These are phyloP conservation scores for Talaromyces sp. DNA, from an alignment of 2,329 filamentous ascomycete genomes.

Conservation along the genomic window DNA sequence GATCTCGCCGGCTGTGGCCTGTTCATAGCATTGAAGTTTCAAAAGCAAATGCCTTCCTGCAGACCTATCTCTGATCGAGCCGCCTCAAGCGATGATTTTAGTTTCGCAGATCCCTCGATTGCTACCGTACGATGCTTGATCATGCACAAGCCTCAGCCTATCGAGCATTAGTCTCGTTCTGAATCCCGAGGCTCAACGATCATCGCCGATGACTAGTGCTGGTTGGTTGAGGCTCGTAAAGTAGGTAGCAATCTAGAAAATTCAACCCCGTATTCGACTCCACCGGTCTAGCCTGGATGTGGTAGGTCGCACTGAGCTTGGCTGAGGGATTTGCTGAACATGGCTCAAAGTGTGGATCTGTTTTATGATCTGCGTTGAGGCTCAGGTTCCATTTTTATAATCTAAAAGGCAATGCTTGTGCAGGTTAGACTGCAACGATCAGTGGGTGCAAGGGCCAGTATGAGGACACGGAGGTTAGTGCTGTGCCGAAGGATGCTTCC, in stretches of 20 bases:
- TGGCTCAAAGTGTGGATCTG: neutral
- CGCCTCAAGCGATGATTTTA: neutral
- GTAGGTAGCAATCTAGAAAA: slow-evolving; percentile 2
- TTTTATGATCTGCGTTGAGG: slow-evolving; percentile 1
- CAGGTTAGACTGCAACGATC: neutral
- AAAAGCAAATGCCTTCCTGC: neutral
- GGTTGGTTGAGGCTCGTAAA: neutral
- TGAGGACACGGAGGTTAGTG: neutral
- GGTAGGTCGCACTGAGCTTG: neutral
- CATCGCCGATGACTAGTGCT: neutral
- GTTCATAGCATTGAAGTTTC: neutral
- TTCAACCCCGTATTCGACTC: slow-evolving; percentile 5
- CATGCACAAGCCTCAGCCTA: slow-evolving; percentile 6
- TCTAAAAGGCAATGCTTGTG: neutral
- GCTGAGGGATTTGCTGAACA: neutral
- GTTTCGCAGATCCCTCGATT: neutral
- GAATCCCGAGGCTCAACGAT: neutral
- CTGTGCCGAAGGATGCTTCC: neutral
- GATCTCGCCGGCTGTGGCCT: neutral
- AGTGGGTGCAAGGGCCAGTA: neutral
- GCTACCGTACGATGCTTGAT: slow-evolving; percentile 5
- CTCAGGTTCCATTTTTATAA: neutral
- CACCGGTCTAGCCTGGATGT: neutral
- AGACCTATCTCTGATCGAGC: neutral
- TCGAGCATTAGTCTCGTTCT: neutral